Conservation (phyloP, 306 rosid species). For the Vigna reflexopilosa region DNA sequence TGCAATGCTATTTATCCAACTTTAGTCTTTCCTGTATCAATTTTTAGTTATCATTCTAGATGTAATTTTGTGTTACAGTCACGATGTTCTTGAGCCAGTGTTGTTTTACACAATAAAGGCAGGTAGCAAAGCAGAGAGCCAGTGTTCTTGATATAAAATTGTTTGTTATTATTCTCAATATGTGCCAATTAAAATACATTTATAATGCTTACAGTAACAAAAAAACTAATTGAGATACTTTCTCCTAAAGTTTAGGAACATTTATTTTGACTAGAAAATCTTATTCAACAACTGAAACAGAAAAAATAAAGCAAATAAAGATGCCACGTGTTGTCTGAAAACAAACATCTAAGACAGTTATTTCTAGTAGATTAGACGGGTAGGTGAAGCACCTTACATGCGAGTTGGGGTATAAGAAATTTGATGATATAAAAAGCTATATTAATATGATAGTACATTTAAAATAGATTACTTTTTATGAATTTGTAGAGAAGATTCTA, state of each 20-base stretch:
- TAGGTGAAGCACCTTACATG: not conserved
- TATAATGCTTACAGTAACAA: too few species aligned
- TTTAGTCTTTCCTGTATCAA: slow-evolving; percentile 25
- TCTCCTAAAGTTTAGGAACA: too few species aligned
- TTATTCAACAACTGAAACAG: too few species aligned
- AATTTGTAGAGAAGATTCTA: not conserved
- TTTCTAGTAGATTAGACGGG: not conserved
- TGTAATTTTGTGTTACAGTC: not conserved
- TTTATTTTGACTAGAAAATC: too few species aligned
- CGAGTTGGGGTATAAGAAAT: slow-evolving; percentile 17
- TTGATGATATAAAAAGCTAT: not conserved
- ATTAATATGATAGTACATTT: not conserved
- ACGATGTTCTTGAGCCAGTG: not conserved
- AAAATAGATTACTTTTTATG: slow-evolving; percentile 6
- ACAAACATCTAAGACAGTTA: not conserved
- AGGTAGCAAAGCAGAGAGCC: too few species aligned
- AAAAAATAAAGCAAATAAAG: too few species aligned
- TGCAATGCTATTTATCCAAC: not conserved
- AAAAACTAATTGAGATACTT: too few species aligned
- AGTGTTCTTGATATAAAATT: too few species aligned
- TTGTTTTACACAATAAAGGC: too few species aligned
- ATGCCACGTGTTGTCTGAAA: too few species aligned
- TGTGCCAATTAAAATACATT: too few species aligned
- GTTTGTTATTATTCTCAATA: too few species aligned
- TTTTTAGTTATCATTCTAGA: slow-evolving; percentile 11